Evolutionary conservation across 768 basidiomycete species (phyloP).

Genomic region (Termitomyces sp.): DNA sequence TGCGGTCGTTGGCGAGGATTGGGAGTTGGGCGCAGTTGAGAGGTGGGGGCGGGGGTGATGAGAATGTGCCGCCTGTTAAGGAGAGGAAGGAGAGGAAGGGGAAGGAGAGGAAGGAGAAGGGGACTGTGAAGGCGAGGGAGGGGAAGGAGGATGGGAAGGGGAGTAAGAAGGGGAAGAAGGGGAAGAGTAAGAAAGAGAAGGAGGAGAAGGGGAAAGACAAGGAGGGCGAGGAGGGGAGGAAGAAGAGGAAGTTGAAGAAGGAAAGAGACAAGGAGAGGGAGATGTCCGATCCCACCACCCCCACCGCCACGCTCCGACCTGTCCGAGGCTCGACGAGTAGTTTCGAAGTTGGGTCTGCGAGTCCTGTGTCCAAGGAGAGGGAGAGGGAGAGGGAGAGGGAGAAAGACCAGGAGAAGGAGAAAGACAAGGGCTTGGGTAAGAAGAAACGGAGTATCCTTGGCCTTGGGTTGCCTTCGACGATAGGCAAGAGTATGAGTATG

Average conservation of each 20-base stretch:
- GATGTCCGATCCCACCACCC: not conserved
- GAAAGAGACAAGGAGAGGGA: slow-evolving; percentile 35
- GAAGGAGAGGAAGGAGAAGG: slow-evolving; percentile 11
- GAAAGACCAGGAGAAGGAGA: slow-evolving; percentile 17
- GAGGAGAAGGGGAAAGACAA: slow-evolving; percentile 11
- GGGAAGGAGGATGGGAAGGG: slow-evolving; percentile 26
- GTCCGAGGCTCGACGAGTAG: slow-evolving; percentile 47
- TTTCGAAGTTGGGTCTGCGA: slow-evolving; percentile 64
- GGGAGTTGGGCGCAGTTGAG: slow-evolving; percentile 69
- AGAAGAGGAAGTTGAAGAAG: slow-evolving; percentile 14
- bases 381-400: not conserved
- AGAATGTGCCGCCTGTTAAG: slow-evolving; percentile 19
- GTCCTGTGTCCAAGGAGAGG: slow-evolving; percentile 30
- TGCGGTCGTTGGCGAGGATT: slow-evolving; percentile 69
- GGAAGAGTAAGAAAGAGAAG: slow-evolving; percentile 28
- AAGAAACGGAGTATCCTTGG: slow-evolving; percentile 67
- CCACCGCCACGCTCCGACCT: slow-evolving; percentile 5
- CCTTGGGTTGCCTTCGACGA: slow-evolving; percentile 57
- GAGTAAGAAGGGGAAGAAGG: slow-evolving; percentile 28
- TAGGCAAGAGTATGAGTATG: slow-evolving; percentile 18
- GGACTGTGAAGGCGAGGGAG: too few relatives aligned
- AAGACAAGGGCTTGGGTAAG: slow-evolving; percentile 40
- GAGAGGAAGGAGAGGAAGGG: slow-evolving; percentile 36
- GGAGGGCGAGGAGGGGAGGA: slow-evolving; percentile 24
- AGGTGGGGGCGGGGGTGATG: slow-evolving; percentile 25